Conservation (phyloP, 768 basidiomycete species). For the Mycena galericulata region DNA sequence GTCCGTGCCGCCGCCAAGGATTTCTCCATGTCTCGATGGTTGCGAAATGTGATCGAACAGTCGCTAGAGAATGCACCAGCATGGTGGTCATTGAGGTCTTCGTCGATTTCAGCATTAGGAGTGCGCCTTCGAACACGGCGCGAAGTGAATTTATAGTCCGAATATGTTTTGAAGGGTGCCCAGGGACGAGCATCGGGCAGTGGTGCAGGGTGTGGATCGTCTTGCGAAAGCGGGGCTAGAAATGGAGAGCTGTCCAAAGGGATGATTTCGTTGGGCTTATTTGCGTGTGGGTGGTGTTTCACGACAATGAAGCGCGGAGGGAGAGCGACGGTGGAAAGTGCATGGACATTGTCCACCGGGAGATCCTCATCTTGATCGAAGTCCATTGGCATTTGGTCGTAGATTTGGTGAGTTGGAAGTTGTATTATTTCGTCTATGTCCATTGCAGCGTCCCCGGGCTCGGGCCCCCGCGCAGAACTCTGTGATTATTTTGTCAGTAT, state of each 20-base stretch:
- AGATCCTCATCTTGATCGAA: background rate
- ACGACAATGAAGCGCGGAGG: slow-evolving; percentile 23
- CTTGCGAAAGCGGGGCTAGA: too few relatives aligned
- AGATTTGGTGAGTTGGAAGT: slow-evolving; percentile 14
- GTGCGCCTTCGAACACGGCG: slow-evolving; percentile 7
- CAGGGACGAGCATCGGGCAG: slow-evolving; percentile 13
- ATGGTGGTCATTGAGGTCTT: slow-evolving; percentile 10
- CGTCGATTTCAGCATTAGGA: slow-evolving; percentile 22
- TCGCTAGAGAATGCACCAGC: background rate
- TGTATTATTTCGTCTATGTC: slow-evolving; percentile 15
- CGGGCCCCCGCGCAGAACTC: background rate
- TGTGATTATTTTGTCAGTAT: background rate
- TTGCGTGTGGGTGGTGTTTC: slow-evolving; percentile 20
- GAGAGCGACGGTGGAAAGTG: background rate
- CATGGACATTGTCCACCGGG: background rate
- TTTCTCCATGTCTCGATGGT: slow-evolving; percentile 24
- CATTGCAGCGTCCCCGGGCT: background rate
- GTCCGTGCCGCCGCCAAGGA: slow-evolving; percentile 21
- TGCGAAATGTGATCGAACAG: slow-evolving; percentile 9
- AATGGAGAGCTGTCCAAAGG: background rate
- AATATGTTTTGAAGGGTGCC: slow-evolving; percentile 14
- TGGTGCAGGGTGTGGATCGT: background rate
- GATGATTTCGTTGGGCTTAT: slow-evolving; percentile 21
- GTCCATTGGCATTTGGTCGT: slow-evolving; percentile 1
- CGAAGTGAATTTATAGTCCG: slow-evolving; percentile 19